A percentile compares a stretch with the other conserved stretches of the same genome.
These are phyloP conservation scores for Fusarium sp. DNA, from an alignment of 2,329 filamentous ascomycete genomes.

Conservation along the genomic window DNA sequence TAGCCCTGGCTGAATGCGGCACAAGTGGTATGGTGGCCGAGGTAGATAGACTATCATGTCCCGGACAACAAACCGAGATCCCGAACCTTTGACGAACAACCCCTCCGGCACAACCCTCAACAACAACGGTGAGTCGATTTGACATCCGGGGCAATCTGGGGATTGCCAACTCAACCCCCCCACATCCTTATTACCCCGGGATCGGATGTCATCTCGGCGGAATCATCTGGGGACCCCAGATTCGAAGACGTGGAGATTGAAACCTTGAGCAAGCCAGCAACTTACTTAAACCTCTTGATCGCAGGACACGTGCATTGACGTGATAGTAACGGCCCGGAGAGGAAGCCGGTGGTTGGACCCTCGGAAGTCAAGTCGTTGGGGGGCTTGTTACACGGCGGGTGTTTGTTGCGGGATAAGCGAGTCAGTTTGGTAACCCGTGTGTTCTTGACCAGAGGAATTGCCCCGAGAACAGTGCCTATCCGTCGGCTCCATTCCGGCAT, in stretches of 20 bases:
- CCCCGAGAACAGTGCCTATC: neutral
- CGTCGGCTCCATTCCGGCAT: slow-evolving; percentile 23
- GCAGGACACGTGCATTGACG: neutral
- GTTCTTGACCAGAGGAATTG: slow-evolving; percentile 1
- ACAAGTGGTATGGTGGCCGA: slow-evolving; percentile 14
- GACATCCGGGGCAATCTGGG: neutral
- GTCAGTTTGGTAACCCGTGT: neutral
- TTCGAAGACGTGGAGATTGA: slow-evolving; percentile 1
- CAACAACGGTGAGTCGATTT: slow-evolving; percentile 1
- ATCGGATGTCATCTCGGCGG: slow-evolving; percentile 22
- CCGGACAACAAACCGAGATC: slow-evolving; percentile 22
- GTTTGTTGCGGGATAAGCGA: slow-evolving; percentile 4
- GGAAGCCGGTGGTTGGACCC: neutral
- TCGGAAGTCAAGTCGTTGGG: neutral
- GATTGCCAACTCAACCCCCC: slow-evolving; percentile 24
- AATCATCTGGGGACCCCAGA: slow-evolving; percentile 13
- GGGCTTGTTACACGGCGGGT: neutral
- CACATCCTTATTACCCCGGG: slow-evolving; percentile 39
- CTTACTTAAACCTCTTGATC: neutral
- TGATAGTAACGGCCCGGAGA: neutral
- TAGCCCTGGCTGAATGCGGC: neutral
- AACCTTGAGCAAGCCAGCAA: neutral
- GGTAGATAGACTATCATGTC: slow-evolving; percentile 8
- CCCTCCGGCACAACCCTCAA: neutral
- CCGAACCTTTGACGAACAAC: slow-evolving; percentile 11